Evolutionary conservation across 495 filamentous ascomycete species (phyloP).

Genomic region (Copromyces sp.): DNA sequence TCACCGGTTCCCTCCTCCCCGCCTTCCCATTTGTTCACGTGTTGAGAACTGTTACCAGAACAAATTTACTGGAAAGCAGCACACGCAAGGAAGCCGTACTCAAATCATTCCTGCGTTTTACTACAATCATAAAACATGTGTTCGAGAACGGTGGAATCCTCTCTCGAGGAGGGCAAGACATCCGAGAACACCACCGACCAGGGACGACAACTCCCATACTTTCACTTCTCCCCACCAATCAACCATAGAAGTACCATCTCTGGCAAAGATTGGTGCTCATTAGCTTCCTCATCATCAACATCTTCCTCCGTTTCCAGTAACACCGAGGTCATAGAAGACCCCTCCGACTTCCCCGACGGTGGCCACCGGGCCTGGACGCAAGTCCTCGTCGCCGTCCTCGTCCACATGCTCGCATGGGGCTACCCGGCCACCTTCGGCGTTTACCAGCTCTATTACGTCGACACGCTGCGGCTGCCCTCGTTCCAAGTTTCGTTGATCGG

Average conservation of each 20-base stretch:
- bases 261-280: not conserved
- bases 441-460: conserved; percentile 37
- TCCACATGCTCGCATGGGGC: conserved; percentile 35
- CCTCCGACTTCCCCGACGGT: conserved; percentile 28
- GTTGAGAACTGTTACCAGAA: not conserved
- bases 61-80: not conserved
- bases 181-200: not conserved
- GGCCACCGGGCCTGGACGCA: conserved; percentile 33
- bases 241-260: not conserved
- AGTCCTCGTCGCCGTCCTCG: conserved; percentile 28
- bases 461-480: conserved; percentile 30
- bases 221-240: not conserved
- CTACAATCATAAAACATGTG: not conserved
- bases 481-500: conserved; percentile 38
- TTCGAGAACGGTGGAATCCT: not conserved
- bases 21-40: not conserved
- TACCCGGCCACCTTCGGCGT: conserved; percentile 34
- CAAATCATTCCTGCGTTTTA: not conserved
- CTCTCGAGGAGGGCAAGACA: not conserved
- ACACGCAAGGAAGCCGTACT: not conserved
- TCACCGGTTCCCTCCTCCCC: not conserved
- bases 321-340: conserved; percentile 1
- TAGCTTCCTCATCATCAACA: not conserved
- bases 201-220: not conserved
- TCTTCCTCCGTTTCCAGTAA: not conserved